Base-by-base conservation (phyloP, 2,329 filamentous ascomycete genomes). In the Amphichorda felina region DNA sequence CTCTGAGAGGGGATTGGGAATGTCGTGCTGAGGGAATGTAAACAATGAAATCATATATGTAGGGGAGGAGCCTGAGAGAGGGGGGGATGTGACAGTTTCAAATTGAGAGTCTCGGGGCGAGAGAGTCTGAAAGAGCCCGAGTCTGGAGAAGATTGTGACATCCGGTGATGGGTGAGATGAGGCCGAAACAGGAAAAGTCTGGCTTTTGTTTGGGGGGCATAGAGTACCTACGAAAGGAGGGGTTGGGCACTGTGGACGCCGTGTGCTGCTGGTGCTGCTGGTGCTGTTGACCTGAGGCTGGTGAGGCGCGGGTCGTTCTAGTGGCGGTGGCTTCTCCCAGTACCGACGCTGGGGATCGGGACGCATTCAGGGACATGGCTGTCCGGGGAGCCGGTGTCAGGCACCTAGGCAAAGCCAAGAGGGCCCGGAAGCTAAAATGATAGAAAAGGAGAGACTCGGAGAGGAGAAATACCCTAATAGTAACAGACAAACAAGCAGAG, bases 191-290 rank as follows among this genome's bases (percentile, higher is more conserved):
- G n/a, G n/a, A n/a, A n/a, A n/a, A n/a, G n/a, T n/a, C n/a, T n/a
- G n/a, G 24, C 8, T 26, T 8, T 30, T n/a, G 27, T 15, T 8
- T n/a, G 27, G n/a, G 9, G 17, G 27, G 8, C 8, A 26, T 26
- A 27, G 15, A 30, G 27, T 30, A 32, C 30, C 21, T 11, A 32
- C 30, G 30, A 32, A 32, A 32, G 6, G 30, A 32, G 30, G 30
- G 30, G 30, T 32, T 5, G n/a, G 30, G n/a, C n/a, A n/a, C n/a
- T n/a, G n/a, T 29, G 27, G 27, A 29, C 27, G 24, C 24, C 24
- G n/a, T n/a, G 24, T 8, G 24, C 21, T 24, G 21, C 21, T 24
- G 21, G 6, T 24, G 21, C 21, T 24, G 21, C 21, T 24, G 10
- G 21, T 24, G 21, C 21, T 24, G 21, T 10, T 24, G 21, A 10